Evolutionary conservation across 805 yeast genomes (phyloP).

Genomic region (Candida chauliodis): DNA sequence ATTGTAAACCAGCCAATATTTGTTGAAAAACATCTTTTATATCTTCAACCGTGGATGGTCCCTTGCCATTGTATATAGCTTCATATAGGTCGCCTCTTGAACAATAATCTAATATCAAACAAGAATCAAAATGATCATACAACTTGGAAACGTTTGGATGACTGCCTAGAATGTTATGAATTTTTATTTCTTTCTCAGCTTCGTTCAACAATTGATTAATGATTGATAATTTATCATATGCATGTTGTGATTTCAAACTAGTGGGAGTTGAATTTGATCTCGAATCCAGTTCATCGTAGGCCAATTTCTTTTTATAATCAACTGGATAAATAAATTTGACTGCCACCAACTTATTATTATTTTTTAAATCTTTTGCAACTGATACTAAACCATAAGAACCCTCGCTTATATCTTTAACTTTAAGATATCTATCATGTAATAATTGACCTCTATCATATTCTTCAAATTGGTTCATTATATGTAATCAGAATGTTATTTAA

Average conservation of each 20-base stretch:
- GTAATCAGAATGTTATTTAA: too few relatives aligned
- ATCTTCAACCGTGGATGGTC: slow-evolving; percentile 58
- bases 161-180: slow-evolving; percentile 57
- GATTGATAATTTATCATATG: slow-evolving; percentile 20
- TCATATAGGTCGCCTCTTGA: slow-evolving; percentile 85
- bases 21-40: slow-evolving; percentile 53
- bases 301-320: slow-evolving; percentile 30
- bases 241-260: too few relatives aligned
- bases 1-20: slow-evolving; percentile 47
- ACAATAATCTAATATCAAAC: slow-evolving; percentile 70
- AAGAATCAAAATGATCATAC: slow-evolving; percentile 50
- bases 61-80: slow-evolving; percentile 62
- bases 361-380: slow-evolving; percentile 67
- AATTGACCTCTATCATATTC: slow-evolving; percentile 40
- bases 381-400: slow-evolving; percentile 94
- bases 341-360: slow-evolving; percentile 59
- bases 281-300: slow-evolving; percentile 13
- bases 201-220: slow-evolving; percentile 42
- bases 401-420: slow-evolving; percentile 74
- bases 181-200: slow-evolving; percentile 65
- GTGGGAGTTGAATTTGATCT: slow-evolving; percentile 12
- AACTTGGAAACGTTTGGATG: slow-evolving; percentile 46
- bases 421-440: slow-evolving; percentile 60
- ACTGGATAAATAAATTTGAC: slow-evolving; percentile 76
- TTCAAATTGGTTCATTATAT: slow-evolving; percentile 37